Evolutionary conservation across 73 alveolate species (phyloP), one percentile per base, ranked within the genome.

Genomic region (Paramecium sonneborni): DNA sequence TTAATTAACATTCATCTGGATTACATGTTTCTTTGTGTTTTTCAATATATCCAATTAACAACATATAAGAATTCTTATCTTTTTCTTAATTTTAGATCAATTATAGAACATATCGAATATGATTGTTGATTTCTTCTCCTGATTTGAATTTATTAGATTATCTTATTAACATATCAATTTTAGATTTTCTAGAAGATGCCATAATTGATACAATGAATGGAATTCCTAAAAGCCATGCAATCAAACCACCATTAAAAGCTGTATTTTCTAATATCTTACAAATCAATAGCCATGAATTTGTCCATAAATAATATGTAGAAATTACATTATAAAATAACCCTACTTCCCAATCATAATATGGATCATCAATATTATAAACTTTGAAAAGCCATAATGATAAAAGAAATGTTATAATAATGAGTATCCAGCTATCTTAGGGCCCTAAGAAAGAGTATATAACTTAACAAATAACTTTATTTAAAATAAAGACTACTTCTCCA

Each of bases 1-100:
- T 97, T 23, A 97, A 93, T 0, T 97, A 94, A 52, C 99, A 97
- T 43, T 96, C 98, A 58, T 93, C 87, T 68, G 89, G 92, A 57
- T 97, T 92, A 58, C 99, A 97, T 15, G 93, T 93, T 82, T 96
- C 99, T 88, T 95, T 96, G 85, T 97, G 99, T 21, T 96, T 96
- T 85, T 95, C 95, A 11, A 97, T 95, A 91, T 97, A 97, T 38
- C 99, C 99, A 70, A 93, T 94, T 24, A 97, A 92, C 67, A 97
- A 79, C 89, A 96, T 96, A 89, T 94, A 96, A 86, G 97, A 95
- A 93, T 95, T 95, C 74, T 98, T 93, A 82, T 96, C 96, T 14
- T 69, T 85, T 56, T 96, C 95, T 10, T 95, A 86, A 69, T 95
- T 39, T 69, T 85, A 94, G 18, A 93, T 95, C 43, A 97, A 86